A percentile compares a stretch with the other conserved stretches of the same genome.
Evolutionary conservation across 129 eudicot genomes (phyloP).

Genomic region (Solidago caesia): DNA sequence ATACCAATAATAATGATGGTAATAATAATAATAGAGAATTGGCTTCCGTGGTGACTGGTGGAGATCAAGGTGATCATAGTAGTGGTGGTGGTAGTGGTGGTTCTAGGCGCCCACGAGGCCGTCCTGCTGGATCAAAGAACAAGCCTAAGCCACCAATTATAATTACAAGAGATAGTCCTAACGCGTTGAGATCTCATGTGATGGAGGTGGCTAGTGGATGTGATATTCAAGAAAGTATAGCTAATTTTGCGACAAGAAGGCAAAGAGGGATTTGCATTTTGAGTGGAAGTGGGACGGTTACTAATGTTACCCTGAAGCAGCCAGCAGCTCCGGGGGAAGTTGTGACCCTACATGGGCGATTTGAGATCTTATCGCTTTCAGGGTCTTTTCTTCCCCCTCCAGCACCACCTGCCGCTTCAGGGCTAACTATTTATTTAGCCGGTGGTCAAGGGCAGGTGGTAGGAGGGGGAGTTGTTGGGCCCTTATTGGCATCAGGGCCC

Average conservation of each 20-base stretch:
- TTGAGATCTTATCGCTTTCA: constrained; percentile 81
- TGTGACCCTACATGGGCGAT: constrained; percentile 74
- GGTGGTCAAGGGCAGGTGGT: constrained; percentile 96
- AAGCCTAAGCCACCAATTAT: constrained; percentile 90
- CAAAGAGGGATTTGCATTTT: constrained; percentile 83
- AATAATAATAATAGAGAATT: constrained; percentile 38
- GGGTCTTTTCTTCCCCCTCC: constrained; percentile 89
- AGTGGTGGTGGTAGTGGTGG: constrained; percentile 37
- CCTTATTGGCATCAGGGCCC: constrained; percentile 72
- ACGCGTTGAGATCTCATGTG: constrained; percentile 91
- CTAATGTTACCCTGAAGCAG: constrained; percentile 75
- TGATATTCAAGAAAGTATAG: constrained; percentile 72
- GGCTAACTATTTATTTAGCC: constrained; percentile 67
- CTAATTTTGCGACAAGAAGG: constrained; percentile 61
- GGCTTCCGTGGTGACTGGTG: constrained; percentile 34
- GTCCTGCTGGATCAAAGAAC: constrained; percentile 92
- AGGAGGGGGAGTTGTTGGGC: constrained; percentile 82
- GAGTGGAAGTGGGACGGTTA: constrained; percentile 73
- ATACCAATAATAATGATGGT: constrained; percentile 26
- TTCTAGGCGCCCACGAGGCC: constrained; percentile 66
- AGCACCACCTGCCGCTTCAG: constrained; percentile 89
- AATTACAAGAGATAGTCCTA: constrained; percentile 81
- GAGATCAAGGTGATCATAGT: constrained; percentile 39
- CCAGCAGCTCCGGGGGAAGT: constrained; percentile 70
- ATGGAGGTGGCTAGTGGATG: constrained; percentile 79